phyloP scores from a whole-genome alignment of 495 filamentous ascomycete species.

The Pyronema domesticum region DNA sequence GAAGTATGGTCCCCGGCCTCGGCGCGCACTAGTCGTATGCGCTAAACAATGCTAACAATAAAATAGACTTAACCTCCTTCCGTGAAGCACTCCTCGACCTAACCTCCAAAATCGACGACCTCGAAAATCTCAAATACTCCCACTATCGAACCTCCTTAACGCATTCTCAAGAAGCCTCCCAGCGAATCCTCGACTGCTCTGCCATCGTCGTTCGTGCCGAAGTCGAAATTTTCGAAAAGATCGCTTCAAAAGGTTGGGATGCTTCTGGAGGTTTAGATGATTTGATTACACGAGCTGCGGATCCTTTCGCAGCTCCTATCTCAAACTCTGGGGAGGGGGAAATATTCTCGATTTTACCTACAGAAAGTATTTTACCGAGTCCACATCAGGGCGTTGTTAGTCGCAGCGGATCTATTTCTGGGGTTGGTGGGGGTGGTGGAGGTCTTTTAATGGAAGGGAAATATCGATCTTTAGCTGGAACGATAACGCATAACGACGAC shows the following conservation, averaged over 20 bases:
- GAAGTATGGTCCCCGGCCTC: conserved; percentile 24
- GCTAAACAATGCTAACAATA: too few species aligned
- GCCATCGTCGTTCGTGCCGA: conserved; percentile 44
- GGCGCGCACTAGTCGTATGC: background rate
- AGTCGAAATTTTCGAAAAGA: conserved; percentile 46
- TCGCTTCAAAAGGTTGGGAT: conserved; percentile 45
- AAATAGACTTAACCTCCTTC: conserved; percentile 21
- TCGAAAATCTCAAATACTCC: conserved; percentile 38
- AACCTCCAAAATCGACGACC: conserved; percentile 41
- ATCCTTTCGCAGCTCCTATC: conserved; percentile 39
- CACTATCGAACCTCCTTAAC: conserved; percentile 37
- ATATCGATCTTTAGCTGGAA: conserved; percentile 18
- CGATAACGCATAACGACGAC: conserved; percentile 15
- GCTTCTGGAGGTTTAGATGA: conserved; percentile 45
- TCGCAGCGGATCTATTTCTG: conserved; percentile 13
- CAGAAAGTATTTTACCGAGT: conserved; percentile 23
- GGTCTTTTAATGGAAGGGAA: conserved; percentile 10
- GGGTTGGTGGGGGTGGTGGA: conserved; percentile 2
- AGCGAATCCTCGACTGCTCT: conserved; percentile 39
- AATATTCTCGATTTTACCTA: conserved; percentile 23
- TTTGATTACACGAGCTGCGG: conserved; percentile 39
- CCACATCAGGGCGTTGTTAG: conserved; percentile 18
- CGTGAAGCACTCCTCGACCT: conserved; percentile 35
- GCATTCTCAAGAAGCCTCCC: conserved; percentile 41
- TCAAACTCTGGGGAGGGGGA: conserved; percentile 21